Conservation (phyloP, 495 filamentous ascomycete genomes). For the Cercophora scortea region DNA sequence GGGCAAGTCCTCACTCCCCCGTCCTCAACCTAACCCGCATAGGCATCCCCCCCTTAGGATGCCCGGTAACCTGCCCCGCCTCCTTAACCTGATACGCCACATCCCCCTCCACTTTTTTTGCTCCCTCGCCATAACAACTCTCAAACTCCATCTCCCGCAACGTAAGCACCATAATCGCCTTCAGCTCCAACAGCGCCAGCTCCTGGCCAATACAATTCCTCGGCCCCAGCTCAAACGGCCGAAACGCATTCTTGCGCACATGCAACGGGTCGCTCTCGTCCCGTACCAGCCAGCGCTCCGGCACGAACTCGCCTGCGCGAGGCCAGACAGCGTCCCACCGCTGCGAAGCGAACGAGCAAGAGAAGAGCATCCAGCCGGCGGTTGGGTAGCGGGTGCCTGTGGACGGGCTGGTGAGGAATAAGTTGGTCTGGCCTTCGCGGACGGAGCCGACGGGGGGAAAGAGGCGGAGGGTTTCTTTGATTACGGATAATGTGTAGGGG, state of each 20-base stretch:
- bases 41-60: slow-evolving; percentile 7
- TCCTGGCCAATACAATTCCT: slow-evolving; percentile 46
- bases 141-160: slow-evolving; percentile 40
- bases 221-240: slow-evolving; percentile 42
- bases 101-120: not conserved
- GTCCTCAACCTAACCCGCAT: slow-evolving; percentile 5
- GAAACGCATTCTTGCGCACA: slow-evolving; percentile 26
- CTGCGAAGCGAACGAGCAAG: slow-evolving; percentile 14
- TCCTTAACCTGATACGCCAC: slow-evolving; percentile 6
- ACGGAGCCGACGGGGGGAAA: slow-evolving; percentile 29
- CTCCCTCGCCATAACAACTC: not conserved
- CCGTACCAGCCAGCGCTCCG: slow-evolving; percentile 33
- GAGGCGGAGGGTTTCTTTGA: slow-evolving; percentile 42
- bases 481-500: slow-evolving; percentile 37
- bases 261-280: slow-evolving; percentile 17
- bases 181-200: slow-evolving; percentile 35
- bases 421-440: slow-evolving; percentile 24
- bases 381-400: slow-evolving; percentile 26
- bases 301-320: slow-evolving; percentile 28
- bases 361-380: slow-evolving; percentile 24
- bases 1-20: not conserved
- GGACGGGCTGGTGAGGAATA: slow-evolving; percentile 21
- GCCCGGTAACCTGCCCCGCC: slow-evolving; percentile 1
- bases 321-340: slow-evolving; percentile 22
- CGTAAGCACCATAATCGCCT: slow-evolving; percentile 29